Evolutionary conservation across 495 filamentous ascomycete species (phyloP).

Genomic region (Penicillium odoratum): DNA sequence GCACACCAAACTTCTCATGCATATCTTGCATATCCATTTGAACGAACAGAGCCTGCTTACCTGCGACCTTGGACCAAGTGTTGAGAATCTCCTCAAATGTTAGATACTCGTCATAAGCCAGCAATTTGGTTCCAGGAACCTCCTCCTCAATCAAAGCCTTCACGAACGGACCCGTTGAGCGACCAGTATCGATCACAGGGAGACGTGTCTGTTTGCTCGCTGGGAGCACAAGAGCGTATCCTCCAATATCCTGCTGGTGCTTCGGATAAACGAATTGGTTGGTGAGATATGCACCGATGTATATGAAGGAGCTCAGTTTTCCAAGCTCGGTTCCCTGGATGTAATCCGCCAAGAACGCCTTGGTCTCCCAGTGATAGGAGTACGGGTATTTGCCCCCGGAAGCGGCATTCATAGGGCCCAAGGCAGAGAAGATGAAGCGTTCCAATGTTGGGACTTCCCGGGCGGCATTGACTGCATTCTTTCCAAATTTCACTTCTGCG

Average conservation of each 20-base stretch:
- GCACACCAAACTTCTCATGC: slow-evolving; percentile 33
- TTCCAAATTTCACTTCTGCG: slow-evolving; percentile 46
- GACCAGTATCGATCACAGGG: slow-evolving; percentile 39
- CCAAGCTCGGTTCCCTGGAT: slow-evolving; percentile 31
- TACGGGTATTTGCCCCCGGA: slow-evolving; percentile 39
- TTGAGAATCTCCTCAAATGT: slow-evolving; percentile 30
- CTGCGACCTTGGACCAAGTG: slow-evolving; percentile 34
- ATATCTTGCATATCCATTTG: slow-evolving; percentile 31
- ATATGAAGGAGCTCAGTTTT: slow-evolving; percentile 33
- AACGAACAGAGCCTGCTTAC: slow-evolving; percentile 28
- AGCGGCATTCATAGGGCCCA: slow-evolving; percentile 31
- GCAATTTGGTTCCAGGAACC: slow-evolving; percentile 34
- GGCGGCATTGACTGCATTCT: slow-evolving; percentile 51
- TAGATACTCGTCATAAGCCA: slow-evolving; percentile 44
- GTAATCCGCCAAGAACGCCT: slow-evolving; percentile 38
- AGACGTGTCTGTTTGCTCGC: slow-evolving; percentile 25
- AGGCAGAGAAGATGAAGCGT: slow-evolving; percentile 45
- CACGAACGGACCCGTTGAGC: slow-evolving; percentile 43
- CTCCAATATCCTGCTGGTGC: slow-evolving; percentile 20
- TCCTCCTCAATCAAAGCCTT: slow-evolving; percentile 43
- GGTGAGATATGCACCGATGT: slow-evolving; percentile 32
- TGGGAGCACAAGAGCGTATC: slow-evolving; percentile 30
- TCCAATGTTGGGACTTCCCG: slow-evolving; percentile 45
- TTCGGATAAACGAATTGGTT: slow-evolving; percentile 37
- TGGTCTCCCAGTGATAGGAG: slow-evolving; percentile 41